Base-by-base conservation (phyloP, 1,284 basidiomycete genomes). In the Cryptococcus jaspeensis region DNA sequence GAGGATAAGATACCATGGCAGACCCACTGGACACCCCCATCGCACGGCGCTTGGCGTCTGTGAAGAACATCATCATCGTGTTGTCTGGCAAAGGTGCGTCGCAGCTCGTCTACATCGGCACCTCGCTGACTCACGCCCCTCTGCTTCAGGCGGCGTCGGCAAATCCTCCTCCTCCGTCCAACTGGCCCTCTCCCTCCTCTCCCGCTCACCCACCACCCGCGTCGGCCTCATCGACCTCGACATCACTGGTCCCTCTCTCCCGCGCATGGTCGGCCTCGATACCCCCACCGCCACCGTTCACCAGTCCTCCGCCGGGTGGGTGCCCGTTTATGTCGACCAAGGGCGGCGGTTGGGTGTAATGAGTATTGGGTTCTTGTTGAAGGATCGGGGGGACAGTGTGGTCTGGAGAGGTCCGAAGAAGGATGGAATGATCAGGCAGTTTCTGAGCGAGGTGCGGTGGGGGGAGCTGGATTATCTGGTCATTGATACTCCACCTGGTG, bases 391-490 rank as follows among this genome's bases (percentile, higher is more conserved):
- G 51, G 94, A 97, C 72, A 90, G 88, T 15, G 92, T 99, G 38
- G 91, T 99, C 0, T 99, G 96, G 96, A 81, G 96, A 65, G 96
- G 96, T 0, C 96, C 96, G 37, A 99, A 99, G 84, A 99, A 99
- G 84, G 97, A 97, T 70, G 96, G 92, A 47, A 99, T 99, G 96
- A 98, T 99, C 69, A 82, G 93, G 67, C 96, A 99, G 80, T 99
- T 99, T 73, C 78, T 99, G 72, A 87, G 87, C 66, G 94, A 99
- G 70, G 96, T 99, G 12, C 80, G 92, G 59, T 99, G 96, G 96
- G 95, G 93, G 50, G 87, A 92, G 45, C 80, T 98, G 59, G 96
- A 99, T 78, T 99, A 94, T 79, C 81, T 99, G 49, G 86, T 99
- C 52, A 88, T 99, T 56, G 96, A 99, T 75, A 99, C 96, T 5